Evolutionary conservation across 2,329 filamentous ascomycete species (phyloP), one percentile per base, ranked within the genome.

Genomic region (Diaporthe eres): DNA sequence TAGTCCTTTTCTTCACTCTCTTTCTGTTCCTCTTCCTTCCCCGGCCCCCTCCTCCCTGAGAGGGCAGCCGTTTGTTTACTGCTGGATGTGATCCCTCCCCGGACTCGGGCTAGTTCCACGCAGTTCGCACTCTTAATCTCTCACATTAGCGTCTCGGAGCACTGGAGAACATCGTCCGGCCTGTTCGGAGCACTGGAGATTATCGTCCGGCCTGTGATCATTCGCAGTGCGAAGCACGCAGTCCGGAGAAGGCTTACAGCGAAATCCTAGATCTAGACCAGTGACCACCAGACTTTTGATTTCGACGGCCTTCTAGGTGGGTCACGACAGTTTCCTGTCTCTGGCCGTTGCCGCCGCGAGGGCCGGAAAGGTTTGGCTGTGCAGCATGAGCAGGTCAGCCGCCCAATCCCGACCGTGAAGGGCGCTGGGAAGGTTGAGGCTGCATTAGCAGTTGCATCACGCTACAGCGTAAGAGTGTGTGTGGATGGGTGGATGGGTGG

Each of bases 371-470:
- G 60, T 22, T 55, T 19, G 37, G 22, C 42, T 65, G 37, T 65
- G 71, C 71, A 44, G 58, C 71, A 65, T 65, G 71, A 65, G 71
- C 71, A 73, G 60, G 71, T 73, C 71, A 73, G 71, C 71, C 71
- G 71, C 65, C 71, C 71, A 73, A 63, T 73, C 63, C 65, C 65
- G 37, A 39, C 12, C 31, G 53, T 65, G 47, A 25, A 73, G 58
- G 71, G 49, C 31, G 71, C 37, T 55, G 37, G 47, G 58, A 57
- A 60, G 34, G 37, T 73, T 61, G 71, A 73, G 51, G 71, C 71
- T 73, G 71, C 71, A 73, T 73, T 65, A 73, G 71, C 37, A 65
- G 34, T 73, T 55, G 71, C 71, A 73, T 73, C 71, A 61, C 71
- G 71, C 71, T 73, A 57, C 71, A 55, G 10, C 6, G 8, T 44